These are phyloP conservation scores for Daldinia vernicosa DNA, from an alignment of 495 filamentous ascomycete species.

Conservation along the genomic window DNA sequence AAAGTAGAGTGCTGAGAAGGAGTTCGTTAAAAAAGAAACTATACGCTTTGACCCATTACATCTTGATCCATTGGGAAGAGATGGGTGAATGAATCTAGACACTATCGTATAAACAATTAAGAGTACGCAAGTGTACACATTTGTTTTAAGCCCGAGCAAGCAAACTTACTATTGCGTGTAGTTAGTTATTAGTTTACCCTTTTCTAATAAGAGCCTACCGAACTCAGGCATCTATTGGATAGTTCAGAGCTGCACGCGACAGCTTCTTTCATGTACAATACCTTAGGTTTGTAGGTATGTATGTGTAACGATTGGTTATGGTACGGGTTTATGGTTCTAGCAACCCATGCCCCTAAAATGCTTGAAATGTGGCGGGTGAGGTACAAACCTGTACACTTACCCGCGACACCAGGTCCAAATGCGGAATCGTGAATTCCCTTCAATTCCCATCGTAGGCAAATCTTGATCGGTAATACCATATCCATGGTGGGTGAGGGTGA, in stretches of 20 bases:
- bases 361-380: background rate
- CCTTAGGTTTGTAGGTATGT: background rate
- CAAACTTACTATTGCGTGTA: background rate
- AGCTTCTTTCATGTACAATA: conserved; percentile 9
- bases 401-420: conserved; percentile 18
- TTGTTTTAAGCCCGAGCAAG: background rate
- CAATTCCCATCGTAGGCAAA: conserved; percentile 25
- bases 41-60: background rate
- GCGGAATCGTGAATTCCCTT: conserved; percentile 18
- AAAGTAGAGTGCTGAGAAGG: conserved; percentile 20
- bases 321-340: conserved; percentile 33
- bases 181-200: background rate
- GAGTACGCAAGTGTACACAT: too few species aligned
- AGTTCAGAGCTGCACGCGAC: conserved; percentile 25
- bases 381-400: conserved; percentile 23
- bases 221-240: background rate
- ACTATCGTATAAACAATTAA: background rate
- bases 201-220: background rate
- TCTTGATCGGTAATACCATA: conserved; percentile 19
- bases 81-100: background rate
- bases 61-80: background rate
- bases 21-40: conserved; percentile 4
- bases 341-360: background rate
- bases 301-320: conserved; percentile 42
- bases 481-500: conserved; percentile 25